These are phyloP conservation scores for Tulasnella sp. DNA, from an alignment of 768 basidiomycete species.

Conservation along the genomic window DNA sequence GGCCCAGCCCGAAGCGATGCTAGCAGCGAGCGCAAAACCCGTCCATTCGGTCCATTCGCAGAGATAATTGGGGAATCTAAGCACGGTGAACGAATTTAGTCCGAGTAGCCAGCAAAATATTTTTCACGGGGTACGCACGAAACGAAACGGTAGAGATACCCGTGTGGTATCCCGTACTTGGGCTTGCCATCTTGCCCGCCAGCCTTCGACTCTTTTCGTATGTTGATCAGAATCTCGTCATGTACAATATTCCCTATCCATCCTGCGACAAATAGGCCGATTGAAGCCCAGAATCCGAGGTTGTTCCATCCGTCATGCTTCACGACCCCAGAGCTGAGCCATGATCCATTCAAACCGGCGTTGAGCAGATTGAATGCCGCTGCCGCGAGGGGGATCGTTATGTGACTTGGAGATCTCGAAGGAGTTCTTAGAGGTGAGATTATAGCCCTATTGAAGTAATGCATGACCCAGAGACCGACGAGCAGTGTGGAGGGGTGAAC, in stretches of 20 bases:
- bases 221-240: conserved; percentile 82
- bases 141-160: conserved; percentile 69
- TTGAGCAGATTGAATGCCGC: conserved; percentile 68
- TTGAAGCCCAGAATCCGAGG: conserved; percentile 55
- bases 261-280: conserved; percentile 66
- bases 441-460: conserved; percentile 81
- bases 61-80: conserved; percentile 79
- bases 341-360: conserved; percentile 64
- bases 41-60: conserved; percentile 96
- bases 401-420: conserved; percentile 68
- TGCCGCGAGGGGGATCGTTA: conserved; percentile 56
- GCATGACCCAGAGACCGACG: conserved; percentile 57
- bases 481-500: conserved; percentile 49
- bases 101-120: neutral
- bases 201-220: conserved; percentile 52
- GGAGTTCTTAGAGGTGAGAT: conserved; percentile 78
- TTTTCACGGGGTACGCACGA: conserved; percentile 40
- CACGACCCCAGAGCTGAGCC: conserved; percentile 58
- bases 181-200: conserved; percentile 37
- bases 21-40: conserved; percentile 77
- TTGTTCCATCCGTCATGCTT: conserved; percentile 33
- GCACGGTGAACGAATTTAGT: neutral
- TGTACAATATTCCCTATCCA: conserved; percentile 78
- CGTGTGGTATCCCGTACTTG: conserved; percentile 77
- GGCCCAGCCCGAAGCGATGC: conserved; percentile 44